A percentile compares a stretch with the other conserved stretches of the same genome.
Conservation (phyloP, 345 rosid species). For the Syzygium grande region DNA sequence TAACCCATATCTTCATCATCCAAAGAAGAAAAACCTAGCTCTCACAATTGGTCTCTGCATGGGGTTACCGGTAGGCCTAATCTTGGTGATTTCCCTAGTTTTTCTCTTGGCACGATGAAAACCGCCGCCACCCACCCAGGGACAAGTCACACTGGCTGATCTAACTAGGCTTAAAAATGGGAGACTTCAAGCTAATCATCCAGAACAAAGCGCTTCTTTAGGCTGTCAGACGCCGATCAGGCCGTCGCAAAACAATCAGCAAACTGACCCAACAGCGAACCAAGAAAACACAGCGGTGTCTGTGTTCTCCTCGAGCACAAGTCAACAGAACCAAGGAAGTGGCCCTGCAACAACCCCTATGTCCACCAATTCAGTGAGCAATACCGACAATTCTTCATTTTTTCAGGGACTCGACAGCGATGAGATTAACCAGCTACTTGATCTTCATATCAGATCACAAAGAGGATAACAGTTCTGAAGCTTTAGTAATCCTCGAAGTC, state of each 20-base stretch:
- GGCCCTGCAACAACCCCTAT: neutral
- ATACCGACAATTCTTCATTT: neutral
- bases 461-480: neutral
- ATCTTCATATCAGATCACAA: neutral
- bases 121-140: neutral
- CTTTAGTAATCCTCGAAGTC: no score
- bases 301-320: neutral
- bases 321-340: neutral
- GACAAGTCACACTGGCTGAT: neutral
- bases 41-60: neutral
- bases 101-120: neutral
- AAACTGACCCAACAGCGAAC: neutral
- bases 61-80: neutral
- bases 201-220: neutral
- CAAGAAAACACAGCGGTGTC: neutral
- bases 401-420: neutral
- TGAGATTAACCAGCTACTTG: neutral
- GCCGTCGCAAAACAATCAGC: neutral
- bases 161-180: neutral
- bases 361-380: neutral
- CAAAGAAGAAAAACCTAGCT: neutral
- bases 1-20: neutral
- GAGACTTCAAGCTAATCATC: neutral
- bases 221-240: neutral
- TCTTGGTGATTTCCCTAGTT: neutral